These are phyloP conservation scores for Austropuccinia psidii DNA, from an alignment of 1,284 basidiomycete genomes.

Conservation along the genomic window DNA sequence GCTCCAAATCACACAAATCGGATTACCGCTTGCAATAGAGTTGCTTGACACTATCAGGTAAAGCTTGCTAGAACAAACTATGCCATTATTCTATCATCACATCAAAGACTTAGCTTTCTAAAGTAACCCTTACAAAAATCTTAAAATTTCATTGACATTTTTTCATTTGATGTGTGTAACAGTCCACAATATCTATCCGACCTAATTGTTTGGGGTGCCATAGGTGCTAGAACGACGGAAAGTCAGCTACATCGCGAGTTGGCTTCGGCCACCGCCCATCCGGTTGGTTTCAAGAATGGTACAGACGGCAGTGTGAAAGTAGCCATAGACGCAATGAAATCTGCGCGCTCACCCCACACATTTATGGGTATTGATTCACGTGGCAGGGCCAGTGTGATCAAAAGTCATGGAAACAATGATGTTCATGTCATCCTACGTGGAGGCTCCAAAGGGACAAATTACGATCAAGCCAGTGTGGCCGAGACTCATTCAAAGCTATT, in stretches of 20 bases:
- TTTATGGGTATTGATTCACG: conserved; percentile 47
- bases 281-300: conserved; percentile 48
- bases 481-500: conserved; percentile 9
- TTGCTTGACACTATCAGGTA: conserved; percentile 60
- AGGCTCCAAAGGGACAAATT: conserved; percentile 42
- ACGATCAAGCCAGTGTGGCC: conserved; percentile 1
- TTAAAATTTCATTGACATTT: not conserved
- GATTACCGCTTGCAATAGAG: conserved; percentile 88
- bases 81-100: conserved; percentile 46
- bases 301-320: conserved; percentile 47
- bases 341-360: conserved; percentile 44
- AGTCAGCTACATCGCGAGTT: conserved; percentile 51
- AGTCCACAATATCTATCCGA: conserved; percentile 55
- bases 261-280: conserved; percentile 46
- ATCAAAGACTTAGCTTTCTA: conserved; percentile 54
- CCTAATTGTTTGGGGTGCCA: conserved; percentile 90
- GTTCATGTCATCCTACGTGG: conserved; percentile 47
- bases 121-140: conserved; percentile 18
- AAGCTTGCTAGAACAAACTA: not conserved
- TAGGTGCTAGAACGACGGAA: conserved; percentile 84
- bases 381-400: conserved; percentile 82
- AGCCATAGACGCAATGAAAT: conserved; percentile 47
- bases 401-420: conserved; percentile 64
- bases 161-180: not conserved
- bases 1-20: conserved; percentile 76